A percentile compares a stretch with the other conserved stretches of the same genome.
Conservation (phyloP, 164 flowering plant genomes). For the Taxillus chinensis region DNA sequence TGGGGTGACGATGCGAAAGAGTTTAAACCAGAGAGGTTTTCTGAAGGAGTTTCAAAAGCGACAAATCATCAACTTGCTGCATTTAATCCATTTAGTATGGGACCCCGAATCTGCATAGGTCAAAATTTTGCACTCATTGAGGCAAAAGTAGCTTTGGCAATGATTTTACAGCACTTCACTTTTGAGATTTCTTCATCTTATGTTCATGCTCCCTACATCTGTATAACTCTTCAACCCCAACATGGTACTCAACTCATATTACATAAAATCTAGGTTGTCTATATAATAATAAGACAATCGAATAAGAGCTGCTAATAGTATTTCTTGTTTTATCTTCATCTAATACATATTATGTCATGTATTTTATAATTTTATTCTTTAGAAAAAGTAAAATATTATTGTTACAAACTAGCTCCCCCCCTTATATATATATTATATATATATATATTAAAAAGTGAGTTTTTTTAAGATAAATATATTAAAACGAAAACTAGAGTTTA, state of each 20-base stretch:
- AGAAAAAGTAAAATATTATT: too few species aligned
- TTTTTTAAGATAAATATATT: too few species aligned
- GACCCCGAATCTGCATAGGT: conserved; percentile 20
- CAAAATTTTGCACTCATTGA: conserved; percentile 16
- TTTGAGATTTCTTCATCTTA: not conserved
- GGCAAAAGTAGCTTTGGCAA: conserved; percentile 11
- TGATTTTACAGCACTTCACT: conserved; percentile 3
- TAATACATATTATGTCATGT: too few species aligned
- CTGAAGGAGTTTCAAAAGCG: conserved; percentile 15
- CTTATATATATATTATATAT: too few species aligned
- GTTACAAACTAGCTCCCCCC: too few species aligned
- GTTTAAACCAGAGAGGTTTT: conserved; percentile 21
- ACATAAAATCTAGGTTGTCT: not conserved
- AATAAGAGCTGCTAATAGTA: too few species aligned
- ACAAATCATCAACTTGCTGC: conserved; percentile 3
- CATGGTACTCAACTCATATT: not conserved
- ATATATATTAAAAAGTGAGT: too few species aligned
- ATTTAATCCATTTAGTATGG: conserved; percentile 14
- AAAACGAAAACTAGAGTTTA: too few species aligned
- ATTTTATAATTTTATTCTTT: too few species aligned
- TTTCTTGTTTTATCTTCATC: too few species aligned
- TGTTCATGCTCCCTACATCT: not conserved
- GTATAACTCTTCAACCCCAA: conserved; percentile 1
- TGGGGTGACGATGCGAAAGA: conserved; percentile 22
- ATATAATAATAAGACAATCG: too few species aligned